phyloP scores from a whole-genome alignment of 2,329 filamentous ascomycete genomes.

The Boeremia lycopersici region DNA sequence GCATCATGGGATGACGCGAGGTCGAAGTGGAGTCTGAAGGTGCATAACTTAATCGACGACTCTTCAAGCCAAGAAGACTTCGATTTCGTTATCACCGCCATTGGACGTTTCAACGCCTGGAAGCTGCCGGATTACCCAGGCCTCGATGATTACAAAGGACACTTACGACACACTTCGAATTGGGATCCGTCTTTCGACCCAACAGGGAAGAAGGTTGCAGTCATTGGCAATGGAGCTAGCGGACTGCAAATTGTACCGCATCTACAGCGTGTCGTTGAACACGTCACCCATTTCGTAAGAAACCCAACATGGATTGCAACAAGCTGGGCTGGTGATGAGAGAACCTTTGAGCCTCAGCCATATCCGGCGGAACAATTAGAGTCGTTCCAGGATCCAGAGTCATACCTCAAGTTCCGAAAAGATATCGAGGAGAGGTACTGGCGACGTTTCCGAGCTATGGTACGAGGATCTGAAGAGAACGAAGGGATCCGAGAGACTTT shows the following conservation, averaged over 20 bases:
- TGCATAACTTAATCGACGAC: constrained; percentile 57
- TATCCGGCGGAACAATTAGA: constrained; percentile 59
- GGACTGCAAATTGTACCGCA: constrained; percentile 69
- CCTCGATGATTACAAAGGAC: constrained; percentile 36
- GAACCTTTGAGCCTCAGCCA: constrained; percentile 51
- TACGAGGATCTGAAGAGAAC: constrained; percentile 47
- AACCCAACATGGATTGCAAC: constrained; percentile 63
- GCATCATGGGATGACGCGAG: constrained; percentile 48
- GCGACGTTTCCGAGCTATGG: constrained; percentile 51
- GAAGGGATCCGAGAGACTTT: constrained; percentile 39
- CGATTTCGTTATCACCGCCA: constrained; percentile 48
- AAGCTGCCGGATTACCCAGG: constrained; percentile 40
- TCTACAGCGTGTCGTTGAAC: constrained; percentile 59
- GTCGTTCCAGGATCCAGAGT: constrained; percentile 64
- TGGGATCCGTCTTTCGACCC: constrained; percentile 55
- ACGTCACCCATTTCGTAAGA: constrained; percentile 61
- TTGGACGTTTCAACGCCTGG: constrained; percentile 42
- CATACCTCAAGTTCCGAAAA: constrained; percentile 59
- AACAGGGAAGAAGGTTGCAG: constrained; percentile 62
- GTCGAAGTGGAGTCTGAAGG: constrained; percentile 64
- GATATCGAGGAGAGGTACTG: constrained; percentile 64
- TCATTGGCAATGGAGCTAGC: constrained; percentile 69
- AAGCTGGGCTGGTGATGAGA: constrained; percentile 56
- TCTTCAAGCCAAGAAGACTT: constrained; percentile 30
- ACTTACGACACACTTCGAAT: constrained; percentile 38